Conservation (phyloP, 2,329 filamentous ascomycete species). For the Aureobasidium subglaciale region DNA sequence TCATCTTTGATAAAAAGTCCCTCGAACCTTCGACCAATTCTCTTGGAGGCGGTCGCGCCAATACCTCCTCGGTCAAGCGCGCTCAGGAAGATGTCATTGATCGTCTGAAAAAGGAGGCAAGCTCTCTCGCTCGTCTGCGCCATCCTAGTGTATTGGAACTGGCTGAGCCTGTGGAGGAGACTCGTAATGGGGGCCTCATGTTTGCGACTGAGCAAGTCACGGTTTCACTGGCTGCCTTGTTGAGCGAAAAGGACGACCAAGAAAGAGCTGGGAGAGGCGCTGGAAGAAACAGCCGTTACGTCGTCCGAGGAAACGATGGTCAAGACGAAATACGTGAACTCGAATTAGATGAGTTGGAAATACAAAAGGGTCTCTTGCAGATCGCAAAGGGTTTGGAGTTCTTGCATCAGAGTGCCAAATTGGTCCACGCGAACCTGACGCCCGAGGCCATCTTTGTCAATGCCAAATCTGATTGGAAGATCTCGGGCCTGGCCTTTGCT, state of each 20-base stretch:
- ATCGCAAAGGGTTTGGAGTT: slow-evolving; percentile 93
- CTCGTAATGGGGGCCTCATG: slow-evolving; percentile 80
- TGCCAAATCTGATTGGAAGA: slow-evolving; percentile 97
- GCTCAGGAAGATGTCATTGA: slow-evolving; percentile 86
- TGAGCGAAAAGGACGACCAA: slow-evolving; percentile 85
- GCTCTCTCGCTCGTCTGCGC: slow-evolving; percentile 75
- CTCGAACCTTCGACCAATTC: slow-evolving; percentile 61
- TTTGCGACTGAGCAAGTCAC: slow-evolving; percentile 92
- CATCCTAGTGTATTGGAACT: slow-evolving; percentile 91
- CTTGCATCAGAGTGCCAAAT: slow-evolving; percentile 84
- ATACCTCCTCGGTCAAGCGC: slow-evolving; percentile 65
- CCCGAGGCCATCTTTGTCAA: slow-evolving; percentile 93
- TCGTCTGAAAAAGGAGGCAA: slow-evolving; percentile 83
- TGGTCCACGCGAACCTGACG: slow-evolving; percentile 91
- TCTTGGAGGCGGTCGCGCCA: slow-evolving; percentile 52
- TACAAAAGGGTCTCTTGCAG: slow-evolving; percentile 91
- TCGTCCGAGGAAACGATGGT: slow-evolving; percentile 72
- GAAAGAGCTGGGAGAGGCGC: slow-evolving; percentile 63
- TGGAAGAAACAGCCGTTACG: slow-evolving; percentile 68
- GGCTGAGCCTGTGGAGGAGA: slow-evolving; percentile 92
- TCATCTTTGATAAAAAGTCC: slow-evolving; percentile 85
- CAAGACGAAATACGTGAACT: slow-evolving; percentile 64
- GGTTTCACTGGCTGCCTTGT: slow-evolving; percentile 71
- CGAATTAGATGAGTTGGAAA: slow-evolving; percentile 93
- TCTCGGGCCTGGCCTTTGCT: slow-evolving; percentile 87